Percentiles rank a stretch among this genome's conserved stretches.
Evolutionary conservation across 306 rosid genomes (phyloP).

Genomic region (Urtica urens): DNA sequence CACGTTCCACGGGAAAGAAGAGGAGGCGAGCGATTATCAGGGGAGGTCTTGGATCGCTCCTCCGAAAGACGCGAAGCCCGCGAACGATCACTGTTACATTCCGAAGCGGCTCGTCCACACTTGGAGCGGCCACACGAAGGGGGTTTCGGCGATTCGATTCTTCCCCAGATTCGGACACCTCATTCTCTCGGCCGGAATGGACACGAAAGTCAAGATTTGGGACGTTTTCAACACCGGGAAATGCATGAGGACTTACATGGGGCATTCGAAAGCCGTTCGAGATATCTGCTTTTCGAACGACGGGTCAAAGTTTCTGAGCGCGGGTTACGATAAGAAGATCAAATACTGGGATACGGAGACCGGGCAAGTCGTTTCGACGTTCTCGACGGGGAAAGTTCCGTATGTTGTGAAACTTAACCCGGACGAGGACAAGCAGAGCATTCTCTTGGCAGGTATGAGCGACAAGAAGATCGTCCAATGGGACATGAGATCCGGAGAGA

Average conservation of each 20-base stretch:
- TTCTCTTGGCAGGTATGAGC: conserved; percentile 93
- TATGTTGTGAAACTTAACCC: conserved; percentile 94
- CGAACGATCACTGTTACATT: conserved; percentile 81
- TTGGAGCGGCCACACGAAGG: conserved; percentile 97
- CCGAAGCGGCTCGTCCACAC: conserved; percentile 96
- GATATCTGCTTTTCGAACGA: conserved; percentile 89
- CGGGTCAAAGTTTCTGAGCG: conserved; percentile 76
- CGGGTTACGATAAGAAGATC: conserved; percentile 90
- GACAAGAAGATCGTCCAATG: conserved; percentile 99
- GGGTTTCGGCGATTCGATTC: conserved; percentile 87
- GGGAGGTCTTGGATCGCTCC: conserved; percentile 97
- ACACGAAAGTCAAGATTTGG: conserved; percentile 95
- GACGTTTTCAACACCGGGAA: conserved; percentile 90
- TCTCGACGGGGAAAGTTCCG: conserved; percentile 84
- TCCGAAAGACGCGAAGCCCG: conserved; percentile 85
- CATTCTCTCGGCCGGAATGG: conserved; percentile 86
- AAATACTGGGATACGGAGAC: conserved; percentile 99
- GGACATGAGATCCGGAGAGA: conserved; percentile 92
- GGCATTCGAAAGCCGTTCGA: conserved; percentile 79
- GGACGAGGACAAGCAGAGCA: conserved; percentile 88
- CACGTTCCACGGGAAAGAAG: conserved; percentile 89
- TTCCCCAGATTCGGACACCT: conserved; percentile 85
- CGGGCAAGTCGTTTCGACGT: conserved; percentile 87
- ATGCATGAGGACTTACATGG: conserved; percentile 97
- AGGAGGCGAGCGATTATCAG: conserved; percentile 91